Conservation (phyloP, 2,329 filamentous ascomycete genomes). For the Aspergillus pseudoglaucus region DNA sequence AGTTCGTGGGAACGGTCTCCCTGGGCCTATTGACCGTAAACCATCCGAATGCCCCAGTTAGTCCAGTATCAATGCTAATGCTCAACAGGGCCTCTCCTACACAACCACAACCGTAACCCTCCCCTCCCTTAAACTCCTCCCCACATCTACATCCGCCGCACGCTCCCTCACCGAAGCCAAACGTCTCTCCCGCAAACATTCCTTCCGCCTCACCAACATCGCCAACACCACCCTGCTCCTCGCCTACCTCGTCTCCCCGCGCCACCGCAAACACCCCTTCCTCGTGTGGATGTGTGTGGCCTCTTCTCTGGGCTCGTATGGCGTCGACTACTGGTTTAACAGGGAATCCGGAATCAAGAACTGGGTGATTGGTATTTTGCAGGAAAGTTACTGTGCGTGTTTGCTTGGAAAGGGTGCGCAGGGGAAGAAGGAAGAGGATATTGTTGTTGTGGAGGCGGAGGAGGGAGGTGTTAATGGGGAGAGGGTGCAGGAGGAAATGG, state of each 20-base stretch:
- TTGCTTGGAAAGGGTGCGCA: slow-evolving; percentile 8
- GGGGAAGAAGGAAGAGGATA: slow-evolving; percentile 30
- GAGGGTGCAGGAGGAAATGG: slow-evolving; percentile 39
- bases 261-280: slow-evolving; percentile 74
- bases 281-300: slow-evolving; percentile 77
- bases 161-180: slow-evolving; percentile 65
- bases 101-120: slow-evolving; percentile 71
- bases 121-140: slow-evolving; percentile 72
- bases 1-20: slow-evolving; percentile 88
- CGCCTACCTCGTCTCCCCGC: slow-evolving; percentile 70
- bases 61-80: not conserved
- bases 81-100: slow-evolving; percentile 73
- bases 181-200: slow-evolving; percentile 56
- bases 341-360: slow-evolving; percentile 49
- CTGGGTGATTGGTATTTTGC: slow-evolving; percentile 28
- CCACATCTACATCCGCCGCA: slow-evolving; percentile 64
- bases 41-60: not conserved
- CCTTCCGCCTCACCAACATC: slow-evolving; percentile 61
- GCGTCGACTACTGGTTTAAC: slow-evolving; percentile 67
- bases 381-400: slow-evolving; percentile 36
- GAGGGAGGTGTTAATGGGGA: slow-evolving; percentile 39
- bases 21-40: slow-evolving; percentile 78
- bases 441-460: slow-evolving; percentile 33
- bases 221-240: slow-evolving; percentile 67
- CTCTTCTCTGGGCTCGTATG: slow-evolving; percentile 37